These are phyloP conservation scores for Eutrema salsugineum DNA, from an alignment of 441 rosid species.

Conservation along the genomic window DNA sequence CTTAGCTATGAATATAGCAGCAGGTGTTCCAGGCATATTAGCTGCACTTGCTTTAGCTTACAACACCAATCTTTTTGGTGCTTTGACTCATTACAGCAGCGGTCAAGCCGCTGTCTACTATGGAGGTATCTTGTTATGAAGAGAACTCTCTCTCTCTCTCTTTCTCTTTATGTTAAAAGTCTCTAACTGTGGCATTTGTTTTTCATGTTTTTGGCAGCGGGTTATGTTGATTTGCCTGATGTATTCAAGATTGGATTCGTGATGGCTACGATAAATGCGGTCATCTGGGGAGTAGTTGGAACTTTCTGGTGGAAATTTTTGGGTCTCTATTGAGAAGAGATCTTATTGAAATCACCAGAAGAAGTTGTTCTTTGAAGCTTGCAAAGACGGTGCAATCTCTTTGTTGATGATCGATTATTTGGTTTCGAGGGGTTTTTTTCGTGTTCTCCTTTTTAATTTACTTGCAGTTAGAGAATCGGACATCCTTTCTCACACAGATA, in stretches of 20 bases:
- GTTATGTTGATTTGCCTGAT: constrained; percentile 82
- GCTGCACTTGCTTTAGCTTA: constrained; percentile 89
- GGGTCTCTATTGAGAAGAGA: constrained; percentile 72
- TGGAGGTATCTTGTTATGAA: constrained; percentile 53
- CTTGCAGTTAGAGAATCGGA: constrained; percentile 14
- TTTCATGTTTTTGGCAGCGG: constrained; percentile 48
- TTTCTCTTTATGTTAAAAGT: background rate
- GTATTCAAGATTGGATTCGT: constrained; percentile 81
- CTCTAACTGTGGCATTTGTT: background rate
- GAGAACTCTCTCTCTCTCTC: background rate
- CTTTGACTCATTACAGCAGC: constrained; percentile 92
- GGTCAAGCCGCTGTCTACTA: constrained; percentile 97
- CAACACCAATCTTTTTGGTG: constrained; percentile 90
- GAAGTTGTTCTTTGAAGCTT: constrained; percentile 7
- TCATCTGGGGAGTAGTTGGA: constrained; percentile 83
- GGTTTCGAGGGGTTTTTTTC: background rate
- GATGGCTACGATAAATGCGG: constrained; percentile 69
- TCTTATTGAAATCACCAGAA: background rate
- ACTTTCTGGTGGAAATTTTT: constrained; percentile 95
- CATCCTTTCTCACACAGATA: constrained; percentile 12
- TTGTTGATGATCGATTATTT: constrained; percentile 29
- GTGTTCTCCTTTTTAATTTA: background rate
- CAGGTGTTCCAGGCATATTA: constrained; percentile 76
- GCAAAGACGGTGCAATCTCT: background rate
- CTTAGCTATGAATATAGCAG: constrained; percentile 94